phyloP scores from a whole-genome alignment of 257 asterid genomes.

The Penstemon eatonii region DNA sequence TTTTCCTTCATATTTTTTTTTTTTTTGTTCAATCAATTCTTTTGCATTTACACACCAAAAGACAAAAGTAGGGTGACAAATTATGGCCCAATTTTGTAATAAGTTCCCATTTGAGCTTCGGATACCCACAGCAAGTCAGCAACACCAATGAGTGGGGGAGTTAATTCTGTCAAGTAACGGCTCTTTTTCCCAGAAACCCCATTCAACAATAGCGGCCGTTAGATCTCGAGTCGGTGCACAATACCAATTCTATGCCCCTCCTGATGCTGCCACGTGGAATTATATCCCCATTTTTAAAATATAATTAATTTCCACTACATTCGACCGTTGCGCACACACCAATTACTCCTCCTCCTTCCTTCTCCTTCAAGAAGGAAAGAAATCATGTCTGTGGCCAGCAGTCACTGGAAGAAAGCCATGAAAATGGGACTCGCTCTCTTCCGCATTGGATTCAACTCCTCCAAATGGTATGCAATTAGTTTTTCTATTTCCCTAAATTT shows the following conservation, averaged over 20 bases:
- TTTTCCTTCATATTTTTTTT: too few relatives aligned
- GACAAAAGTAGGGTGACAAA: too few relatives aligned
- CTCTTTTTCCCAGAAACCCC: constrained; percentile 35
- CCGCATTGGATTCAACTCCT: constrained; percentile 67
- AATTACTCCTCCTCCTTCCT: neutral
- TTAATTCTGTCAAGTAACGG: constrained; percentile 33
- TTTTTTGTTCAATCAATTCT: too few relatives aligned
- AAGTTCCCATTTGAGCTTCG: constrained; percentile 9
- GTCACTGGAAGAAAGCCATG: constrained; percentile 68
- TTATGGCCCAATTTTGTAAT: too few relatives aligned
- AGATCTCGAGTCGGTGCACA: constrained; percentile 26
- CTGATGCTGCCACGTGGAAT: constrained; percentile 36
- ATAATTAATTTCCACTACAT: constrained; percentile 19
- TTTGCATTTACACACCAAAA: too few relatives aligned
- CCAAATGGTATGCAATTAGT: constrained; percentile 60
- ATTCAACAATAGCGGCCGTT: constrained; percentile 26
- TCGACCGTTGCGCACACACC: neutral
- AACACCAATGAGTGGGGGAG: neutral
- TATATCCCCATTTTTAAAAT: neutral
- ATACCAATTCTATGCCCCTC: constrained; percentile 15
- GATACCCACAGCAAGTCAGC: constrained; percentile 19
- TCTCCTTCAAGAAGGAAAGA: neutral
- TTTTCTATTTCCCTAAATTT: neutral
- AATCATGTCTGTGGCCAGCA: constrained; percentile 48
- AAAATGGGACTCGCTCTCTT: constrained; percentile 57